Evolutionary conservation across 495 filamentous ascomycete species (phyloP).

Genomic region (Penicillium verhagenii): DNA sequence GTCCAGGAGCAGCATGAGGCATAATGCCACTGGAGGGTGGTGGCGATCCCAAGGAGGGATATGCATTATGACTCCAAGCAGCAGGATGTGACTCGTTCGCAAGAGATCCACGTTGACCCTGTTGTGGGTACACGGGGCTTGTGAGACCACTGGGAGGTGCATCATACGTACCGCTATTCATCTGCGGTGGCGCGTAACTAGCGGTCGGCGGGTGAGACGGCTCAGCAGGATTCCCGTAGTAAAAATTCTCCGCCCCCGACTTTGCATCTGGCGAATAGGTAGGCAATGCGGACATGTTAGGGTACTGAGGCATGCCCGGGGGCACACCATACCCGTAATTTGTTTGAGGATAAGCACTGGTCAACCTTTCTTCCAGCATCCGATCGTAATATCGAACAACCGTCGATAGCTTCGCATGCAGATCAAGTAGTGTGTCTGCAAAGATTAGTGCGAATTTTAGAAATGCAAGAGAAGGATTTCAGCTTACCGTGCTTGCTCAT

Average conservation of each 20-base stretch:
- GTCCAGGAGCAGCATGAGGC: constrained; percentile 16
- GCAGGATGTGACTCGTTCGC: constrained; percentile 16
- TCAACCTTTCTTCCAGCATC: constrained; percentile 94
- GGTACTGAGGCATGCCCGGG: constrained; percentile 51
- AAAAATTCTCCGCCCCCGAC: constrained; percentile 73
- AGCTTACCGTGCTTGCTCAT: constrained; percentile 97
- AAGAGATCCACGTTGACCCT: constrained; percentile 25
- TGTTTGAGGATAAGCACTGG: constrained; percentile 87
- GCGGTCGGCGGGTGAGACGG: constrained; percentile 22
- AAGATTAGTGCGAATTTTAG: constrained; percentile 24
- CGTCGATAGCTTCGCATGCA: constrained; percentile 92
- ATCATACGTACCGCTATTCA: constrained; percentile 21
- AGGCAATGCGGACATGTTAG: constrained; percentile 62
- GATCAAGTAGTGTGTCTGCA: constrained; percentile 80
- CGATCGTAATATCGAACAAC: constrained; percentile 98
- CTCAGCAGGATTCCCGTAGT: constrained; percentile 65
- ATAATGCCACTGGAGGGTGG: constrained; percentile 23
- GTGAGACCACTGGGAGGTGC: constrained; percentile 18
- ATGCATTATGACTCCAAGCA: constrained; percentile 30
- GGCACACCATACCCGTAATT: constrained; percentile 47
- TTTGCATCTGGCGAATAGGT: constrained; percentile 45
- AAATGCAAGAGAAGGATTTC: background rate
- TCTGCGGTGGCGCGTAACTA: constrained; percentile 50
- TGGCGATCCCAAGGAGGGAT: constrained; percentile 31
- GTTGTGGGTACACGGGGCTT: constrained; percentile 28